Base-by-base conservation (phyloP, 2,329 filamentous ascomycete genomes). In the Orbilia oligospora region DNA sequence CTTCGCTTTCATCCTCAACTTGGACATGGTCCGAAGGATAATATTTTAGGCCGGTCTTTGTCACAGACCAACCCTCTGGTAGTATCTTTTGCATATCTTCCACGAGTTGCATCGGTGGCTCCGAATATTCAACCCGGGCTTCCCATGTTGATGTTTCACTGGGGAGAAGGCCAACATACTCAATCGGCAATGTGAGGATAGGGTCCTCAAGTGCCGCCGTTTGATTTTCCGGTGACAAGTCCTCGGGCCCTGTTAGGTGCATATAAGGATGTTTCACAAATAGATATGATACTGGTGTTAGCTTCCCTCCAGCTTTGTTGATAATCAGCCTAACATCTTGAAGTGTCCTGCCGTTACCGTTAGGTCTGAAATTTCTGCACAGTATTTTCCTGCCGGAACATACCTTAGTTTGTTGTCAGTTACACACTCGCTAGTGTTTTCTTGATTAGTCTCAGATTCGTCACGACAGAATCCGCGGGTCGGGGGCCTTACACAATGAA, bases 201-300 rank as follows among this genome's bases (percentile, higher is more conserved):
- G 75, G 75, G 18, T 78, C 75, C 20, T 72, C 75, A 5, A 78
- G 55, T 5, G 55, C 48, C 18, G 61, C 56, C 3, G 61, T 53
- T 24, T 78, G 75, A 4, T 38, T 48, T 58, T 78, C 75, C 14
- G 75, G 75, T 51, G 68, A 55, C 53, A 67, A 20, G 30, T 69
- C 63, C 33, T 78, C 75, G 8, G 75, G 75, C 8, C 51, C 76
- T 3, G 73, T 71, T 18, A 81, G 44, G 24, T 80, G 80, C 56
- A 82, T 80, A n/a, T 80, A 53, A 0, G 96, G 96, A 76, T 91
- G 91, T 82, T 92, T 92, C 71, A 92, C 88, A 84, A 99, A 99
- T 82, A 97, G 88, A 85, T 95, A 98, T 6, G 89, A 90, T 12
- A 93, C 93, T 0, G 94, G 90, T 5, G 92, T 91, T 1, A 90